A percentile compares a stretch with the other conserved stretches of the same genome.
Conservation (phyloP, 2,329 filamentous ascomycete species). For the Penicillium sp. region DNA sequence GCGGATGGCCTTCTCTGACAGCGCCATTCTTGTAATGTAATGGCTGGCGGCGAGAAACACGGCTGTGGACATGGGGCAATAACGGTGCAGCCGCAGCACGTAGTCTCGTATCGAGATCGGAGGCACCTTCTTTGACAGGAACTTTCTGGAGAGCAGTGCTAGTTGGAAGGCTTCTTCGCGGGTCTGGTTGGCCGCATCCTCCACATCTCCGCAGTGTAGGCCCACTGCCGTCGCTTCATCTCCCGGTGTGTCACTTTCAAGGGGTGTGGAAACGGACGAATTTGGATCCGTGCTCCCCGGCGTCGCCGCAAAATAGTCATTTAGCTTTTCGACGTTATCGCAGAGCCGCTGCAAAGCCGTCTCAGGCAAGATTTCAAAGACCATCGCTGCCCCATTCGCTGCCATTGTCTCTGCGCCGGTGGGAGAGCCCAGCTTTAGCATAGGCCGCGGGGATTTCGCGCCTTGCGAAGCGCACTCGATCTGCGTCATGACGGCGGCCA, state of each 20-base stretch:
- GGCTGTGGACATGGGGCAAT: slow-evolving; percentile 88
- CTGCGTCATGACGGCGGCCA: slow-evolving; percentile 22
- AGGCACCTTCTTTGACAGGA: slow-evolving; percentile 85
- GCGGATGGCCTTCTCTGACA: slow-evolving; percentile 72
- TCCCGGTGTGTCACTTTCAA: slow-evolving; percentile 27
- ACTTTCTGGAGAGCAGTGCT: slow-evolving; percentile 82
- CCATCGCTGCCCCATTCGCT: slow-evolving; percentile 9
- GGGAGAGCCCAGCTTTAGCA: slow-evolving; percentile 16
- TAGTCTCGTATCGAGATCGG: slow-evolving; percentile 82
- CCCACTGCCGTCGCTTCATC: slow-evolving; percentile 29
- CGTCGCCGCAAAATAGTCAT: slow-evolving; percentile 59
- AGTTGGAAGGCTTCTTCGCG: slow-evolving; percentile 76
- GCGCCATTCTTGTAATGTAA: slow-evolving; percentile 80
- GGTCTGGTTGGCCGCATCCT: slow-evolving; percentile 59
- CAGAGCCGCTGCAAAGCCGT: slow-evolving; percentile 79
- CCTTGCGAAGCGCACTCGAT: slow-evolving; percentile 10
- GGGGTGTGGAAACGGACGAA: slow-evolving; percentile 50
- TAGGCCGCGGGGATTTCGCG: slow-evolving; percentile 9
- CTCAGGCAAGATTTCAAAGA: slow-evolving; percentile 69
- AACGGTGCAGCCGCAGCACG: slow-evolving; percentile 79
- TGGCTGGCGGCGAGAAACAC: slow-evolving; percentile 87
- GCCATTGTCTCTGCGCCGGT: background rate
- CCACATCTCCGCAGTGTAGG: slow-evolving; percentile 34
- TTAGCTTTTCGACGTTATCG: slow-evolving; percentile 59
- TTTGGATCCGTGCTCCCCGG: slow-evolving; percentile 8